These are phyloP conservation scores for Aspergillus tubingensis DNA, from an alignment of 2,329 filamentous ascomycete species.

Conservation along the genomic window DNA sequence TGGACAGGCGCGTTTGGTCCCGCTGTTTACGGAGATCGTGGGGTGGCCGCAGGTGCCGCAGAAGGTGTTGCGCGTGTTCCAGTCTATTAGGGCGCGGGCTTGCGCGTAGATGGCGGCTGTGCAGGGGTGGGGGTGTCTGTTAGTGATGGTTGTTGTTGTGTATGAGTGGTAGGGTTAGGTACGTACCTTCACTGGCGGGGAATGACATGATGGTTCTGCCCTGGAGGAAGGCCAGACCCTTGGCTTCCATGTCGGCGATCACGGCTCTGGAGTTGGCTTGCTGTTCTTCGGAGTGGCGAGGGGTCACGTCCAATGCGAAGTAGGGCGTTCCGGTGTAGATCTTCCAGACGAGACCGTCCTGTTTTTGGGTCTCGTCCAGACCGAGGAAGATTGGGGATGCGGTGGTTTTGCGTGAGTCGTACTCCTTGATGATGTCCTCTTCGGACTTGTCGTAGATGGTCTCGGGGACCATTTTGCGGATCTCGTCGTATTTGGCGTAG, in stretches of 20 bases:
- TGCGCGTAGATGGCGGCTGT: conserved; percentile 87
- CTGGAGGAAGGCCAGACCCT: conserved; percentile 66
- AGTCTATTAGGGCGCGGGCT: conserved; percentile 84
- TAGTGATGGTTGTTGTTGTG: neutral
- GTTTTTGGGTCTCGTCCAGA: conserved; percentile 65
- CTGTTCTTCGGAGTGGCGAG: conserved; percentile 63
- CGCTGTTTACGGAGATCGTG: conserved; percentile 60
- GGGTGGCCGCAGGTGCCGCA: conserved; percentile 84
- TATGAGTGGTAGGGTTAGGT: neutral
- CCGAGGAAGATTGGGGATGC: conserved; percentile 84
- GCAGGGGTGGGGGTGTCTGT: neutral
- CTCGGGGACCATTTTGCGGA: conserved; percentile 68
- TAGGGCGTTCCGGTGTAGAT: conserved; percentile 76
- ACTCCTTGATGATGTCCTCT: conserved; percentile 69
- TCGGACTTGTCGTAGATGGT: conserved; percentile 73
- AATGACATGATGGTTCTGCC: conserved; percentile 66
- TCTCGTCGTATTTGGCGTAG: conserved; percentile 68
- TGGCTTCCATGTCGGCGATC: conserved; percentile 60
- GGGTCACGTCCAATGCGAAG: conserved; percentile 88
- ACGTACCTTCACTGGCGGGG: conserved; percentile 61
- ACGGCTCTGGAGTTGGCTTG: conserved; percentile 58
- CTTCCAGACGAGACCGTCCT: conserved; percentile 48
- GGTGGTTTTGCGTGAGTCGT: conserved; percentile 67
- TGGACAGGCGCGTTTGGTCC: conserved; percentile 48
- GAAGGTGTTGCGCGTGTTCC: conserved; percentile 91